phyloP scores from a whole-genome alignment of 257 asterid species.

The Rehmannia glutinosa region DNA sequence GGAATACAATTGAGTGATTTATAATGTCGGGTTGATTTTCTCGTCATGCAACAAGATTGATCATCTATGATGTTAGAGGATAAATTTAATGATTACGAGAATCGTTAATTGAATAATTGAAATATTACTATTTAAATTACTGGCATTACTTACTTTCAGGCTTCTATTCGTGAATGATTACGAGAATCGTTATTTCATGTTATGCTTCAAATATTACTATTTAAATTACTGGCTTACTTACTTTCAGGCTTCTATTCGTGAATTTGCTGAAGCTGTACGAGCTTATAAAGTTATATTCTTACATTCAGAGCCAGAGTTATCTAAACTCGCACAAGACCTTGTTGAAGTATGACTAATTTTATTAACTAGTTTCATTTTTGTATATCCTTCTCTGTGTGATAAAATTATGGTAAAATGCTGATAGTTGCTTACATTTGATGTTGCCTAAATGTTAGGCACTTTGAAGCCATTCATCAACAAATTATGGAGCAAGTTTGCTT shows the following conservation, averaged over 20 bases:
- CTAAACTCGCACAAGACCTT: conserved; percentile 74
- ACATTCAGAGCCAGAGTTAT: conserved; percentile 83
- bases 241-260: conserved; percentile 79
- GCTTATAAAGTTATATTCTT: conserved; percentile 90
- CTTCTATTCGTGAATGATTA: conserved; percentile 81
- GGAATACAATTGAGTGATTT: too few relatives aligned
- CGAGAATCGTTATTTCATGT: conserved; percentile 6
- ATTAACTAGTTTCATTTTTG: conserved; percentile 12
- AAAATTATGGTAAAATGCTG: not conserved
- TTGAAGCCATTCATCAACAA: conserved; percentile 66
- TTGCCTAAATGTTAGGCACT: conserved; percentile 55
- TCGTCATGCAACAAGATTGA: conserved; percentile 20
- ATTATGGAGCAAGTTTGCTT: conserved; percentile 55
- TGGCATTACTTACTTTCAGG: conserved; percentile 39
- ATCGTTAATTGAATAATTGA: not conserved
- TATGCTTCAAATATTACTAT: conserved; percentile 8
- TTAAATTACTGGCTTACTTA: conserved; percentile 9
- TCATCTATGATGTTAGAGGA: not conserved
- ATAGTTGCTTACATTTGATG: conserved; percentile 12
- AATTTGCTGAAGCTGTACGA: conserved; percentile 91
- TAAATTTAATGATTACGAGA: not conserved
- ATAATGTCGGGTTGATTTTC: conserved; percentile 1
- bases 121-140: conserved; percentile 9
- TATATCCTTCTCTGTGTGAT: conserved; percentile 7
- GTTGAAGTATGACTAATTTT: conserved; percentile 51